phyloP scores from a whole-genome alignment of 805 yeast genomes.

The Yarrowia alimentaria region DNA sequence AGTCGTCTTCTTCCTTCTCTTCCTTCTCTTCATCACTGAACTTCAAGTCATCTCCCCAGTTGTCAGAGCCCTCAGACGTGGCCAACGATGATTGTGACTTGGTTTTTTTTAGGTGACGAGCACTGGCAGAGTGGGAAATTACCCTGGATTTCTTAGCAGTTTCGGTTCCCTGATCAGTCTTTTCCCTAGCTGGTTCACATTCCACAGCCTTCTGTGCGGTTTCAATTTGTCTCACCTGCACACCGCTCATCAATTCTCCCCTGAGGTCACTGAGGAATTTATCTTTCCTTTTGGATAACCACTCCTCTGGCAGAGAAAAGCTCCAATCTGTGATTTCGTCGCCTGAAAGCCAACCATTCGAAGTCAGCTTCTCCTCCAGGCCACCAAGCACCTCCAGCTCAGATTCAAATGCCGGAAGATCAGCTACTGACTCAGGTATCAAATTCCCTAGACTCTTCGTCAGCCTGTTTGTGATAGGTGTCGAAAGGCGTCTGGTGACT shows the following conservation, averaged over 20 bases:
- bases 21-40: conserved; percentile 30
- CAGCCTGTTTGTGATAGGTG: conserved; percentile 14
- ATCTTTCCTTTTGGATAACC: conserved; percentile 31
- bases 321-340: conserved; percentile 32
- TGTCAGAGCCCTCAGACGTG: conserved; percentile 12
- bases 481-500: conserved; percentile 11
- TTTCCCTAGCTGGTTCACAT: too few relatives aligned
- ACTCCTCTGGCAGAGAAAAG: conserved; percentile 30
- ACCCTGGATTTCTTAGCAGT: not conserved
- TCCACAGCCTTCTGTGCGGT: too few relatives aligned
- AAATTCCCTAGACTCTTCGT: conserved; percentile 15
- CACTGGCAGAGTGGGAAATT: too few relatives aligned
- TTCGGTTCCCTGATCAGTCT: not conserved
- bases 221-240: too few relatives aligned
- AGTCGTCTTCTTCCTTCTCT: conserved; percentile 18
- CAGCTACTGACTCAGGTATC: conserved; percentile 31
- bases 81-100: not conserved
- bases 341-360: conserved; percentile 30
- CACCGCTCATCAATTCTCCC: not conserved
- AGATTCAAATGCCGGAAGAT: conserved; percentile 29
- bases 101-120: not conserved
- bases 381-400: conserved; percentile 28
- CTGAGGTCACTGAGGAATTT: conserved; percentile 30
- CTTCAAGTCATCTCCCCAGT: conserved; percentile 32
- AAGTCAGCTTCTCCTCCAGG: conserved; percentile 30